phyloP scores from a whole-genome alignment of 129 eudicot species.

The Heracleum sosnowskyi region DNA sequence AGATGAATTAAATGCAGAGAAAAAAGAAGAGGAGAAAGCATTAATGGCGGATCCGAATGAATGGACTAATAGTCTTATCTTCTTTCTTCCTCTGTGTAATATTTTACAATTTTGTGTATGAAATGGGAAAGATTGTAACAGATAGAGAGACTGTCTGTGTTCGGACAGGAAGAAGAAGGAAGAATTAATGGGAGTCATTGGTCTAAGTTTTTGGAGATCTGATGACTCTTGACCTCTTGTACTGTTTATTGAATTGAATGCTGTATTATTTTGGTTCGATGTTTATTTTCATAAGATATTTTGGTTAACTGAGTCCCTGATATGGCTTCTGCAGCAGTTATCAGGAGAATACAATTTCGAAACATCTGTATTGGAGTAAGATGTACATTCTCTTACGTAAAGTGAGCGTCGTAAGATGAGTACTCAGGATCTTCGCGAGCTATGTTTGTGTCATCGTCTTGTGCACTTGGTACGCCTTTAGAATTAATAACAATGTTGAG shows the following conservation, averaged over 20 bases:
- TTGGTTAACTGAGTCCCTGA: slow-evolving; percentile 1
- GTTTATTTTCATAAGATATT: not conserved
- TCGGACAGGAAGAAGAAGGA: not conserved
- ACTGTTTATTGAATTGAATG: not conserved
- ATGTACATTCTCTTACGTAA: too few species aligned
- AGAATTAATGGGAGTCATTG: not conserved
- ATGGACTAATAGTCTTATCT: not conserved
- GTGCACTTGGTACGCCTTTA: not conserved
- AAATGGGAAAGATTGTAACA: not conserved
- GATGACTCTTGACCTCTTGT: not conserved
- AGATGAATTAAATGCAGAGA: slow-evolving; percentile 9
- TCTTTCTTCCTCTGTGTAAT: slow-evolving; percentile 3
- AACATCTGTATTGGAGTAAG: not conserved
- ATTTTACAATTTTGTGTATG: not conserved
- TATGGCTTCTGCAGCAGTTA: not conserved
- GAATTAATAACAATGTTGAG: too few species aligned
- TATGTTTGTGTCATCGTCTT: not conserved
- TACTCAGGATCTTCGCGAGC: too few species aligned
- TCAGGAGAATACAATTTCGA: not conserved
- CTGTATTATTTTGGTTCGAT: not conserved
- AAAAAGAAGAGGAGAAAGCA: not conserved
- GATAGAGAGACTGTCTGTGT: not conserved
- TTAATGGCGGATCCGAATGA: not conserved
- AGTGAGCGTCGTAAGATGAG: too few species aligned
- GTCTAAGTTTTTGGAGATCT: not conserved